A percentile compares a stretch with the other conserved stretches of the same genome.
These are phyloP conservation scores for Xylaria acuta DNA, from an alignment of 495 filamentous ascomycete species.

Conservation along the genomic window DNA sequence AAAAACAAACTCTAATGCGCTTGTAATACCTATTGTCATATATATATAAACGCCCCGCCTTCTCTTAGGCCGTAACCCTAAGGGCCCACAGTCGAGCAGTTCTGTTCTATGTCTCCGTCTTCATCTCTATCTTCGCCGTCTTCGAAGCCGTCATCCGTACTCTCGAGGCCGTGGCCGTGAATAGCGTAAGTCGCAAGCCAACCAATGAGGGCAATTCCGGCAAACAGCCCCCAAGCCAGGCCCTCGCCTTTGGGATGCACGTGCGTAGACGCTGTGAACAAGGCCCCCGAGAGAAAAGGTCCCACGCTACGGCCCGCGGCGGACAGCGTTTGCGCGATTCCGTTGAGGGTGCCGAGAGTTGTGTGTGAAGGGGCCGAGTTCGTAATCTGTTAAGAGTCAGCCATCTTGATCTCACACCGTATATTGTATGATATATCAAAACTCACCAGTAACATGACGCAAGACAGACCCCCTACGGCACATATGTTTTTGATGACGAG, in stretches of 20 bases:
- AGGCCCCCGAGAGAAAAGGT: conserved; percentile 82
- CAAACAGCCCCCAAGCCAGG: conserved; percentile 83
- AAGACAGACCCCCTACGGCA: conserved; percentile 86
- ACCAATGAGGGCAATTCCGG: conserved; percentile 74
- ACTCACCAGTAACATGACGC: conserved; percentile 82
- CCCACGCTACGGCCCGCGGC: conserved; percentile 89
- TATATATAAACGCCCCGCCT: background rate
- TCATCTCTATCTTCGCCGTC: conserved; percentile 35
- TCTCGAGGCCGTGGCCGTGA: conserved; percentile 64
- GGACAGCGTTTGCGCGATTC: conserved; percentile 91
- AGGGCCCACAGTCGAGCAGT: background rate
- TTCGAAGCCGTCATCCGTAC: conserved; percentile 49
- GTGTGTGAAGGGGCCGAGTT: conserved; percentile 88
- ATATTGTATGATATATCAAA: background rate
- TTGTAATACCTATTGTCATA: background rate
- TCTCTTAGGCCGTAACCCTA: background rate
- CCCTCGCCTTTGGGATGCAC: conserved; percentile 82
- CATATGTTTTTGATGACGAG: conserved; percentile 88
- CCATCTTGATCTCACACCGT: background rate
- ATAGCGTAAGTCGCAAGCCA: conserved; percentile 79
- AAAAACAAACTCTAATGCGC: conserved; percentile 1
- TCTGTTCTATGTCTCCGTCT: conserved; percentile 3
- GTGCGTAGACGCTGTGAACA: conserved; percentile 76
- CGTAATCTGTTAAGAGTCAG: conserved; percentile 68
- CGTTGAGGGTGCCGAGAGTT: conserved; percentile 88